phyloP scores from a whole-genome alignment of 306 rosid species.

The Medicago ruthenica region DNA sequence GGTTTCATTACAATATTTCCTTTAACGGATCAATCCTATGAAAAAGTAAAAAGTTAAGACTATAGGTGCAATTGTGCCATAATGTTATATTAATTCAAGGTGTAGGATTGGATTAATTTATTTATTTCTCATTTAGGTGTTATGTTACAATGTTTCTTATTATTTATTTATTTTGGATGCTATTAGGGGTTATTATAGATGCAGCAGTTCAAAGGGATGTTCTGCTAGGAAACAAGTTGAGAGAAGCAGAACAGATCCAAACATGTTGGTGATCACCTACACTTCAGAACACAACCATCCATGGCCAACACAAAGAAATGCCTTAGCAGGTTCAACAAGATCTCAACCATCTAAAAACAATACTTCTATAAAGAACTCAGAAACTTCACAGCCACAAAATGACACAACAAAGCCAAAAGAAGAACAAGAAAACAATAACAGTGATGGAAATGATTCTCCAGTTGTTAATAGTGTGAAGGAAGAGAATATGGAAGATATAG shows the following conservation, averaged over 20 bases:
- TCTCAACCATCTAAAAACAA: constrained; percentile 66
- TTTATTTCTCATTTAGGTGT: neutral
- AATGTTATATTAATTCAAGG: neutral
- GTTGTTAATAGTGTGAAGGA: constrained; percentile 53
- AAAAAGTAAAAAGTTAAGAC: too few relatives aligned
- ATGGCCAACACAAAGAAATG: constrained; percentile 97
- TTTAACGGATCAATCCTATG: too few relatives aligned
- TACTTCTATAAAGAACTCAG: constrained; percentile 41
- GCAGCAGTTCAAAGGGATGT: constrained; percentile 96
- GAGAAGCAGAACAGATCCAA: constrained; percentile 88
- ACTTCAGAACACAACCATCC: constrained; percentile 98
- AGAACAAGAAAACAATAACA: constrained; percentile 47
- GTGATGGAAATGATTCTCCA: constrained; percentile 44
- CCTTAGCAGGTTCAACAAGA: constrained; percentile 85
- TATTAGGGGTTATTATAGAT: constrained; percentile 87
- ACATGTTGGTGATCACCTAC: constrained; percentile 93
- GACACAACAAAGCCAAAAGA: constrained; percentile 52
- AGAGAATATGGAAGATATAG: constrained; percentile 57
- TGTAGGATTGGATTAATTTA: neutral
- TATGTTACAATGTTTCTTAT: constrained; percentile 17
- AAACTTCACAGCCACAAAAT: constrained; percentile 36
- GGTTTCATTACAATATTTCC: too few relatives aligned
- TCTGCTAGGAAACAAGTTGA: constrained; percentile 94
- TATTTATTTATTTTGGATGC: neutral
- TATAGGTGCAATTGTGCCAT: too few relatives aligned